phyloP scores from a whole-genome alignment of 371 early-diverging fungal genomes.

The Neoconidiobolus thromboides region DNA sequence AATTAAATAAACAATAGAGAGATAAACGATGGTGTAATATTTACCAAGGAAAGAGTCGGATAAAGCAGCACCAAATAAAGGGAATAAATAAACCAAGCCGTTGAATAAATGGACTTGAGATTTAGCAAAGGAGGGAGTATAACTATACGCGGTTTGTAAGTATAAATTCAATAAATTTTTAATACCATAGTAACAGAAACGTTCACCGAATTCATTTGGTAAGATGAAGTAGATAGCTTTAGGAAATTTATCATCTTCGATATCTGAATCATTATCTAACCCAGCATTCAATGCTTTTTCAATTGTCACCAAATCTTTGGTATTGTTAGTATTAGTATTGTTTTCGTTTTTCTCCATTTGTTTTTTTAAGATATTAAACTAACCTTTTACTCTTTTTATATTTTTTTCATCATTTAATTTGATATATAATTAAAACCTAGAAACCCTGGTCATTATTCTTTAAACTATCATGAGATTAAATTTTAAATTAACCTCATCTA shows the following conservation, averaged over 20 bases:
- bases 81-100: background rate
- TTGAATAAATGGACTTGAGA: constrained; percentile 7
- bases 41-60: constrained; percentile 45
- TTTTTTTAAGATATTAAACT: too few relatives aligned
- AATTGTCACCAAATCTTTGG: too few relatives aligned
- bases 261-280: too few relatives aligned
- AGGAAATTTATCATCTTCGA: constrained; percentile 9
- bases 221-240: constrained; percentile 11
- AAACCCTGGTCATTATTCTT: too few relatives aligned
- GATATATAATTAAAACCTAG: too few relatives aligned
- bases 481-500: too few relatives aligned
- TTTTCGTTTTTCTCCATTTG: too few relatives aligned
- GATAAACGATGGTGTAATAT: constrained; percentile 35
- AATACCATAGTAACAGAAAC: constrained; percentile 12
- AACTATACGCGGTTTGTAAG: constrained; percentile 10
- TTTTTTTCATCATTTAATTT: too few relatives aligned
- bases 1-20: constrained; percentile 3
- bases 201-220: constrained; percentile 12
- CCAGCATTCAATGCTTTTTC: too few relatives aligned
- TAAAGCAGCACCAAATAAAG: constrained; percentile 13
- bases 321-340: too few relatives aligned
- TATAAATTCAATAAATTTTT: constrained; percentile 8
- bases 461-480: too few relatives aligned
- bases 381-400: too few relatives aligned
- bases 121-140: constrained; percentile 10